These are phyloP conservation scores for Combretum micranthum DNA, from an alignment of 345 rosid genomes.

Conservation along the genomic window DNA sequence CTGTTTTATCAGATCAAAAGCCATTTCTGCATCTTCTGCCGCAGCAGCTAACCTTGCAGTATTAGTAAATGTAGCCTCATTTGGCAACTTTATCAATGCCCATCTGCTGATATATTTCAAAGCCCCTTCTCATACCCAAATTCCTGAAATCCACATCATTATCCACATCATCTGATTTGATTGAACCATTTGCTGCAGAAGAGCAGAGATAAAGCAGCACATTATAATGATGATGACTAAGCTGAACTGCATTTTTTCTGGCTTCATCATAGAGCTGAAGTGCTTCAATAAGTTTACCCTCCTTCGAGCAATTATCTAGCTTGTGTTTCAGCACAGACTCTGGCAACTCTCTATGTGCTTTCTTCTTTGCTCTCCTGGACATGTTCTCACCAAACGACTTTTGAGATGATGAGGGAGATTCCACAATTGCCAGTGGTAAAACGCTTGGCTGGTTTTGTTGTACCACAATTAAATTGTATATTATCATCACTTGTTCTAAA, in stretches of 20 bases:
- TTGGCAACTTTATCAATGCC: conserved; percentile 55
- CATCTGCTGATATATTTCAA: conserved; percentile 80
- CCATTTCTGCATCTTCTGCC: conserved; percentile 79
- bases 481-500: conserved; percentile 11
- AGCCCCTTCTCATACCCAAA: conserved; percentile 54
- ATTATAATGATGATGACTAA: conserved; percentile 59
- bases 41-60: conserved; percentile 73
- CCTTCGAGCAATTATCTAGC: conserved; percentile 65
- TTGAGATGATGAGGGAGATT: conserved; percentile 17
- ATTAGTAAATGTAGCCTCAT: conserved; percentile 87
- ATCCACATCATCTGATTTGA: conserved; percentile 19
- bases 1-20: conserved; percentile 76
- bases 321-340: conserved; percentile 42
- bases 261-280: conserved; percentile 84
- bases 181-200: conserved; percentile 23
- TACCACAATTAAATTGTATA: conserved; percentile 12
- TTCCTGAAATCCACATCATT: conserved; percentile 14
- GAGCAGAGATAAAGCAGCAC: conserved; percentile 77
- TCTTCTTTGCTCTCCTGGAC: conserved; percentile 43
- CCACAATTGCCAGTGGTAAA: conserved; percentile 31
- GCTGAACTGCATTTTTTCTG: conserved; percentile 30
- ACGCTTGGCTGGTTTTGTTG: conserved; percentile 21
- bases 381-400: conserved; percentile 7
- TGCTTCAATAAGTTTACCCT: conserved; percentile 57
- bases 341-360: conserved; percentile 50